Percentiles rank a stretch among this genome's conserved stretches.
Conservation (phyloP, 352 stramenopile species). For the Phytopythium montanum region DNA sequence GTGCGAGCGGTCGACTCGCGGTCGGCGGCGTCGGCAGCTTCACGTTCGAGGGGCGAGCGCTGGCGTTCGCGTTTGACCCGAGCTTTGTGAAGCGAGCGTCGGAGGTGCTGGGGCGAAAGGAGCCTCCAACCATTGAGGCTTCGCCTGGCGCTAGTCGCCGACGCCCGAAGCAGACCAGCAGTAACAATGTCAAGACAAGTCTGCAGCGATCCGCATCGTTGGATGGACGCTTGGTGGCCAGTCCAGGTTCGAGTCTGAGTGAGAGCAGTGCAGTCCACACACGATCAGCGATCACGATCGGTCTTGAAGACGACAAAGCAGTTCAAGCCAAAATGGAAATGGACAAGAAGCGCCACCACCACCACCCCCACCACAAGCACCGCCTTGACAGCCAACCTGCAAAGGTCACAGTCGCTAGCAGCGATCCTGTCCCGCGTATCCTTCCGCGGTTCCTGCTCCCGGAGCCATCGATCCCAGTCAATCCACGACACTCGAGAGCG, state of each 20-base stretch:
- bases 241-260: not conserved
- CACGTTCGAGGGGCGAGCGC: conserved; percentile 32
- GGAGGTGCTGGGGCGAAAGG: not conserved
- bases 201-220: conserved; percentile 19
- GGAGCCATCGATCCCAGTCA: conserved; percentile 18
- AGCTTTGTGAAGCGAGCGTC: conserved; percentile 17
- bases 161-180: not conserved
- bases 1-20: conserved; percentile 18
- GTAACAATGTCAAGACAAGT: not conserved
- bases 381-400: not conserved
- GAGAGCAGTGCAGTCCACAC: not conserved
- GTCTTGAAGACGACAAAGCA: not conserved
- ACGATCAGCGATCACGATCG: not conserved
- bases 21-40: conserved; percentile 36
- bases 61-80: conserved; percentile 45
- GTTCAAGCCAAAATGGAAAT: not conserved
- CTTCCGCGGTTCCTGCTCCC: conserved; percentile 49
- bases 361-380: not conserved
- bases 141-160: not conserved
- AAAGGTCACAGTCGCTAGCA: not conserved
- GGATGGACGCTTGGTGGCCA: conserved; percentile 8
- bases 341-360: conserved; percentile 1
- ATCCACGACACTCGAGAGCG: conserved; percentile 12
- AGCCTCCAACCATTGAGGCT: not conserved
- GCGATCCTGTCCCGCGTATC: conserved; percentile 16